phyloP scores from a whole-genome alignment of 768 basidiomycete species.

The Rhodotorula toruloides region DNA sequence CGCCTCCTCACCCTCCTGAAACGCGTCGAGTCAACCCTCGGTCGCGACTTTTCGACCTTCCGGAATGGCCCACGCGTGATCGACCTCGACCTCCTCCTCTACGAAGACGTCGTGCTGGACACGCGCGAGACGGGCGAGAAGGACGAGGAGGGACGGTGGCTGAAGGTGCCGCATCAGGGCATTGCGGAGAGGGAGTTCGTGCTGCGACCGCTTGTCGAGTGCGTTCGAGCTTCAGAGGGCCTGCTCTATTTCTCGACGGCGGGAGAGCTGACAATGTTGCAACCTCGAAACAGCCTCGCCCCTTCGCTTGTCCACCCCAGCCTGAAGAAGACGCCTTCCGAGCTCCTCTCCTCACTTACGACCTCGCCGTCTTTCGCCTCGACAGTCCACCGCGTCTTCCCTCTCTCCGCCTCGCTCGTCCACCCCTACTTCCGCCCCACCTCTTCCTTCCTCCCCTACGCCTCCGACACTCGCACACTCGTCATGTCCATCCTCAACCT shows the following conservation, averaged over 20 bases:
- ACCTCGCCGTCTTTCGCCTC: slow-evolving; percentile 34
- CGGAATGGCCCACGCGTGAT: slow-evolving; percentile 82
- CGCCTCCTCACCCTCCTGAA: slow-evolving; percentile 64
- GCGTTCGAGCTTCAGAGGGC: slow-evolving; percentile 46
- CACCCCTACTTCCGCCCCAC: slow-evolving; percentile 33
- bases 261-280: too few relatives aligned
- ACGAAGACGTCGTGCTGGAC: slow-evolving; percentile 60
- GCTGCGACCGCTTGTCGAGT: slow-evolving; percentile 82
- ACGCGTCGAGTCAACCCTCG: slow-evolving; percentile 65
- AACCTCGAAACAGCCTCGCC: slow-evolving; percentile 84
- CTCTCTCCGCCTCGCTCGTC: slow-evolving; percentile 54
- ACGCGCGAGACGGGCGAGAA: slow-evolving; percentile 52
- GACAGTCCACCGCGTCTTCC: slow-evolving; percentile 67
- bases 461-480: slow-evolving; percentile 48
- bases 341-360: slow-evolving; percentile 40
- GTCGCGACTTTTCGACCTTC: slow-evolving; percentile 64
- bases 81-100: slow-evolving; percentile 81
- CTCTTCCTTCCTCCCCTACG: slow-evolving; percentile 37
- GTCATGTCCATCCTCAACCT: slow-evolving; percentile 90
- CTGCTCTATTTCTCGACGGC: too few relatives aligned
- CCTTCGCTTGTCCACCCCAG: slow-evolving; percentile 67
- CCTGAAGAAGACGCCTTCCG: slow-evolving; percentile 51
- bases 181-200: slow-evolving; percentile 86
- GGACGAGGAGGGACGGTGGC: slow-evolving; percentile 54
- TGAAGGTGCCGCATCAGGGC: slow-evolving; percentile 79